A percentile compares a stretch with the other conserved stretches of the same genome.
Conservation (phyloP, 2,329 filamentous ascomycete genomes). For the Stachybotrys elegans region DNA sequence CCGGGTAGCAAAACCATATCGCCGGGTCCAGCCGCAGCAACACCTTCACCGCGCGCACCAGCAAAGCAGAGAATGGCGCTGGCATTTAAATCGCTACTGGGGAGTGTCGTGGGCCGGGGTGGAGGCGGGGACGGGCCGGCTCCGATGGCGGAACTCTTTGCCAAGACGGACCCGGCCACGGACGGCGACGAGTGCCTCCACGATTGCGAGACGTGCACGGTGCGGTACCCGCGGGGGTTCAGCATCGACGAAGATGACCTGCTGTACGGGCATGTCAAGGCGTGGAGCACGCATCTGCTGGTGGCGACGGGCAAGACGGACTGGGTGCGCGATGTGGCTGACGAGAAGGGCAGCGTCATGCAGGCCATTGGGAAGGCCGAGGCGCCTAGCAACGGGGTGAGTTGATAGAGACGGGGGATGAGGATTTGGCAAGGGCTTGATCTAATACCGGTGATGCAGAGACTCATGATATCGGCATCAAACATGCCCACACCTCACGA, state of each 20-base stretch:
- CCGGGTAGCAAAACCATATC: no score
- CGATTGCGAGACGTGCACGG: conserved; percentile 78
- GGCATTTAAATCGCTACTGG: conserved; percentile 27
- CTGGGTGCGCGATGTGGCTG: conserved; percentile 83
- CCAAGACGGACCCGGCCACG: conserved; percentile 64
- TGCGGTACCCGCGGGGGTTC: conserved; percentile 68
- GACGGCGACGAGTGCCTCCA: conserved; percentile 87
- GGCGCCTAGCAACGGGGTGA: conserved; percentile 63
- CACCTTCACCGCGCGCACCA: conserved; percentile 20
- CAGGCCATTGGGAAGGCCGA: conserved; percentile 59
- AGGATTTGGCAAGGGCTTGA: no score
- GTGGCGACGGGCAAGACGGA: conserved; percentile 95
- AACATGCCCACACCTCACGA: conserved; percentile 79
- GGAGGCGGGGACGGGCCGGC: conserved; percentile 19
- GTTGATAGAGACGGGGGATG: conserved; percentile 19
- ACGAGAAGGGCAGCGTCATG: conserved; percentile 85
- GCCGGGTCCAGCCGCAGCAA: not conserved
- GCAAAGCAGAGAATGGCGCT: conserved; percentile 37
- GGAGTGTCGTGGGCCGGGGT: conserved; percentile 21
- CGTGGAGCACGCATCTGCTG: conserved; percentile 83
- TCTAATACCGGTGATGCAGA: conserved; percentile 52
- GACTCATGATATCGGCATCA: conserved; percentile 84
- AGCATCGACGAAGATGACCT: conserved; percentile 72
- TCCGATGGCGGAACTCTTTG: conserved; percentile 55
- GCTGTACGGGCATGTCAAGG: conserved; percentile 80